Evolutionary conservation across 495 filamentous ascomycete species (phyloP).

Genomic region (Aspergillus diversus): DNA sequence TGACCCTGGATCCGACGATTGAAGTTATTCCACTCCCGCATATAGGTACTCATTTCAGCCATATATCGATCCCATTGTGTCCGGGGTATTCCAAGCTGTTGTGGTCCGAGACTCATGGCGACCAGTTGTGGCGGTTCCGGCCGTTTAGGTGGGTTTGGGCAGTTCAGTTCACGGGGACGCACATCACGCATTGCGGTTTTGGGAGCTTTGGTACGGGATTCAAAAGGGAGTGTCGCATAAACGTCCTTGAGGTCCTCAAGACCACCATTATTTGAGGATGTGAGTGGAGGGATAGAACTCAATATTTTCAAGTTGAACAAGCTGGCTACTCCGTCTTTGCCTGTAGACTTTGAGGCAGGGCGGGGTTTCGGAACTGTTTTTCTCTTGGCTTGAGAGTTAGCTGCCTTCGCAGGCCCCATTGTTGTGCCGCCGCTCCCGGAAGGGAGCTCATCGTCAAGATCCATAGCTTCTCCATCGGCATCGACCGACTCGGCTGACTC

Average conservation of each 20-base stretch:
- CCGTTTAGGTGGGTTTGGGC: slow-evolving; percentile 66
- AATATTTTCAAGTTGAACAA: slow-evolving; percentile 64
- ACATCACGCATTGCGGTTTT: slow-evolving; percentile 32
- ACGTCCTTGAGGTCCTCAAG: slow-evolving; percentile 70
- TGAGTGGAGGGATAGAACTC: slow-evolving; percentile 67
- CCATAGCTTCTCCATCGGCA: slow-evolving; percentile 49
- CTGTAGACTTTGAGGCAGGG: slow-evolving; percentile 33
- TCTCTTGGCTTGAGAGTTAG: slow-evolving; percentile 11
- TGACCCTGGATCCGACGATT: slow-evolving; percentile 67
- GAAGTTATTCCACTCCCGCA: slow-evolving; percentile 69
- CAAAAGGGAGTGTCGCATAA: slow-evolving; percentile 69
- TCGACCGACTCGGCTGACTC: slow-evolving; percentile 19
- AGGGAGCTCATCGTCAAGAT: slow-evolving; percentile 49
- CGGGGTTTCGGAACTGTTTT: slow-evolving; percentile 21
- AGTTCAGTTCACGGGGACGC: slow-evolving; percentile 46
- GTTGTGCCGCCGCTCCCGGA: slow-evolving; percentile 14
- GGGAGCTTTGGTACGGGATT: slow-evolving; percentile 56
- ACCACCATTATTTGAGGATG: slow-evolving; percentile 51
- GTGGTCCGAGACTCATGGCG: slow-evolving; percentile 26
- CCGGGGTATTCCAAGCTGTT: slow-evolving; percentile 37
- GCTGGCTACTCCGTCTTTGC: slow-evolving; percentile 47
- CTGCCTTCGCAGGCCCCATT: slow-evolving; percentile 12
- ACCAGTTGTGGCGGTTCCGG: slow-evolving; percentile 42
- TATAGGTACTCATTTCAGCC: slow-evolving; percentile 65
- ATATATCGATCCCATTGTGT: slow-evolving; percentile 64